Conservation (phyloP, 1,284 basidiomycete species). For the Waitea zeae region DNA sequence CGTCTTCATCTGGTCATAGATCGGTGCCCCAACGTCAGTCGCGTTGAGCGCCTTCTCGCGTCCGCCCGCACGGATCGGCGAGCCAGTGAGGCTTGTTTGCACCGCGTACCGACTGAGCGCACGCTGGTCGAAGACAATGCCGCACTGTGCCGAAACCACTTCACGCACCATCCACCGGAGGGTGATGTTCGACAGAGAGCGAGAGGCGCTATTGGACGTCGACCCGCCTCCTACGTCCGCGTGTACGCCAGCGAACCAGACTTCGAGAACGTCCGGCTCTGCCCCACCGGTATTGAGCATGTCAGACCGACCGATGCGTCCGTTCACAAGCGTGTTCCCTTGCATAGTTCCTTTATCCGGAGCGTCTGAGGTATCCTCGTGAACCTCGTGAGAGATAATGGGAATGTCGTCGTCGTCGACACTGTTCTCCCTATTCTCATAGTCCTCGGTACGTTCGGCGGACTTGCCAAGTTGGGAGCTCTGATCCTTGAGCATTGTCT, state of each 20-base stretch:
- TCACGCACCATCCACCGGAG: slow-evolving; percentile 62
- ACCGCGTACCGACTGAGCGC: slow-evolving; percentile 19
- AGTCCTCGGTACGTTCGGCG: background rate
- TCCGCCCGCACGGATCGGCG: background rate
- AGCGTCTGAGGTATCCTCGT: background rate
- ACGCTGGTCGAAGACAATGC: slow-evolving; percentile 29
- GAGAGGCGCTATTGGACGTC: slow-evolving; percentile 21
- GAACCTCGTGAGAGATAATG: background rate
- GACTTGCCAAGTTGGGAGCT: too few species aligned
- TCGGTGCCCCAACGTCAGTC: slow-evolving; percentile 14
- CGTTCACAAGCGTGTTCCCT: too few species aligned
- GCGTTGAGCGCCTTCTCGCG: slow-evolving; percentile 7
- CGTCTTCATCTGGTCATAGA: slow-evolving; percentile 17
- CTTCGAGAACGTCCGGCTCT: slow-evolving; percentile 3
- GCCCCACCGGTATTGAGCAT: too few species aligned
- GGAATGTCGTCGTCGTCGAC: too few species aligned
- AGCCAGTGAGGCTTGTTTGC: slow-evolving; percentile 1
- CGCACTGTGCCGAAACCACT: slow-evolving; percentile 25
- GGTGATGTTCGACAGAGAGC: slow-evolving; percentile 38
- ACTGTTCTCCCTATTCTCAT: background rate
- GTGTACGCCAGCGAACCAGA: slow-evolving; percentile 3
- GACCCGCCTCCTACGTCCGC: slow-evolving; percentile 50
- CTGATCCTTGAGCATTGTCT: too few species aligned
- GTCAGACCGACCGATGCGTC: too few species aligned
- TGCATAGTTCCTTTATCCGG: too few species aligned